Evolutionary conservation across 148 eudicot species (phyloP), one percentile per base, ranked within the genome.

Genomic region (Nyssa sinensis): DNA sequence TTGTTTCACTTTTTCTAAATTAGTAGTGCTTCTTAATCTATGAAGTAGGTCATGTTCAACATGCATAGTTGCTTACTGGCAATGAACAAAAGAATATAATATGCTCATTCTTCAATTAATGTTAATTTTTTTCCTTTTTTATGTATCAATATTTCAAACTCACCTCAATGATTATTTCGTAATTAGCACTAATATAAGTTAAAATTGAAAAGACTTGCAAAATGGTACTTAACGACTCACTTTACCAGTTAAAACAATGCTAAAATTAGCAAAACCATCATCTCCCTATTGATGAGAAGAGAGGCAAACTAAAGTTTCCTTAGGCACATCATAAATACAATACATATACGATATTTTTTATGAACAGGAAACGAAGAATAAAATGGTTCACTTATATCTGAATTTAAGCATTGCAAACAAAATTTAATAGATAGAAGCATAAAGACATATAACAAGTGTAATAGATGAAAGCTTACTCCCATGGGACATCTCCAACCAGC

Each of bases 401-500:
- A n/a, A n/a, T n/a, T n/a, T n/a, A n/a, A n/a, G n/a, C n/a, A n/a
- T n/a, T n/a, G n/a, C n/a, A n/a, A n/a, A n/a, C n/a, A n/a, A n/a
- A n/a, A n/a, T n/a, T n/a, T 21, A 66, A 16, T n/a, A 9, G 27
- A 19, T 6, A 60, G 71, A 35, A 69, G 27, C 32, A 47, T n/a
- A 25, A 19, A 59, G 37, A 24, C 27, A 31, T 6, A 25, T 12
- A 12, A 19, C 14, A 6, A 9, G 55, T 32, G 51, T 5, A 25
- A 21, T 31, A 24, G 68, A 59, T 34, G n/a, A 7, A 65, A 66
- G 55, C 93, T 81, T 83, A 89, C 93, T 89, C 89, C 93, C 93
- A 89, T 16, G 93, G 93, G 63, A 89, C 93, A 80, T 89, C 93
- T 71, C 93, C 93, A 10, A 89, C 93, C 70, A 89, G 93, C 93